Percentiles rank a stretch among this genome's conserved stretches.
phyloP scores from a whole-genome alignment of 805 yeast genomes.

The Huiozyma naganishii region DNA sequence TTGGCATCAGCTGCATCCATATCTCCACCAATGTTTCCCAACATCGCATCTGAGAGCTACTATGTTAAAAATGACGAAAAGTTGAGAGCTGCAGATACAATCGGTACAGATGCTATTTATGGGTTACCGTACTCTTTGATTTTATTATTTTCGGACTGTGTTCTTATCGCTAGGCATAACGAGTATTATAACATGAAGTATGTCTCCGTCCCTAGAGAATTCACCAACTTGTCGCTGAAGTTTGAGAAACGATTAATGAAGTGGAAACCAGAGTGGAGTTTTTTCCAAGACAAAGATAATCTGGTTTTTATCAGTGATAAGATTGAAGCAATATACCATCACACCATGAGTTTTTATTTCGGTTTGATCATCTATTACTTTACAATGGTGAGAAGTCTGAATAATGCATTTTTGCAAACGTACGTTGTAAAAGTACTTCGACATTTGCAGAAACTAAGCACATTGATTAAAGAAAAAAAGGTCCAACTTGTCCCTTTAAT shows the following conservation, averaged over 20 bases:
- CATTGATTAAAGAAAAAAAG: constrained; percentile 36
- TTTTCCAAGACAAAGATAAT: constrained; percentile 26
- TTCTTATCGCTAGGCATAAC: constrained; percentile 52
- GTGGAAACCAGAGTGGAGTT: constrained; percentile 73
- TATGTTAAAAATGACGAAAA: constrained; percentile 18
- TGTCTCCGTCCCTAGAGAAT: constrained; percentile 16
- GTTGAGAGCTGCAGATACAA: constrained; percentile 38
- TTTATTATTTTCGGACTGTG: constrained; percentile 60
- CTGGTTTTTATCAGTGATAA: constrained; percentile 23
- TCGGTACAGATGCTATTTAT: constrained; percentile 70
- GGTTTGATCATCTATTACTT: constrained; percentile 62
- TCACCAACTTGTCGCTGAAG: constrained; percentile 17
- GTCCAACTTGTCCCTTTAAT: constrained; percentile 64
- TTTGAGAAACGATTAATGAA: constrained; percentile 41
- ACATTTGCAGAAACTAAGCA: constrained; percentile 54
- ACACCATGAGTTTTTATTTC: constrained; percentile 67
- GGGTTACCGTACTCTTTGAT: constrained; percentile 79
- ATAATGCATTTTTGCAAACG: constrained; percentile 48
- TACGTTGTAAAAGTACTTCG: constrained; percentile 50
- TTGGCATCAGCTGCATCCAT: background rate
- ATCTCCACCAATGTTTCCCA: constrained; percentile 32
- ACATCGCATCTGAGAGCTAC: constrained; percentile 31
- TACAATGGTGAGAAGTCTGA: constrained; percentile 46
- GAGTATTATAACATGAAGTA: constrained; percentile 33
- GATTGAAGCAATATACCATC: constrained; percentile 69